phyloP scores from a whole-genome alignment of 2,329 filamentous ascomycete species.

The Clarireedia hainanense region DNA sequence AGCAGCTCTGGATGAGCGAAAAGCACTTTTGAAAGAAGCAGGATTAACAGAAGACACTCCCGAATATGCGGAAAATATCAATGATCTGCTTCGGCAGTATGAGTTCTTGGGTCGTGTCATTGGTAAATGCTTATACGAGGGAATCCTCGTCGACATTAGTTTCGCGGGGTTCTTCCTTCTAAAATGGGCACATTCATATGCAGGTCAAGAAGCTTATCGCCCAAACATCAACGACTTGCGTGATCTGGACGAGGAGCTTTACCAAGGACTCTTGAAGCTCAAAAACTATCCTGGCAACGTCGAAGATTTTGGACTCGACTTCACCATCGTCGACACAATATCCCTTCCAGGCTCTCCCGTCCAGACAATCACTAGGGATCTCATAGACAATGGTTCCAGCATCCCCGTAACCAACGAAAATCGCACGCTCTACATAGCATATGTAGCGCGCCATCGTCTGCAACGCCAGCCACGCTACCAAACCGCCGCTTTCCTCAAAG shows the following conservation, averaged over 20 bases:
- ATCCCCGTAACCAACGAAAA: conserved; percentile 84
- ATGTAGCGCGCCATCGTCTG: conserved; percentile 80
- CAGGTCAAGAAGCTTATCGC: conserved; percentile 66
- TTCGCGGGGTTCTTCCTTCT: conserved; percentile 95
- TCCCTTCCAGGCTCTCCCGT: conserved; percentile 39
- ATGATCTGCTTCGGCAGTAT: conserved; percentile 62
- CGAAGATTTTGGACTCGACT: conserved; percentile 73
- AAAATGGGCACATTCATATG: conserved; percentile 77
- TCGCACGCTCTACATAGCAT: conserved; percentile 86
- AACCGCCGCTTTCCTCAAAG: conserved; percentile 79
- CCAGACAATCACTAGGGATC: conserved; percentile 62
- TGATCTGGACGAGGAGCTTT: conserved; percentile 84
- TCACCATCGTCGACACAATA: conserved; percentile 76
- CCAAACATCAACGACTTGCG: conserved; percentile 92
- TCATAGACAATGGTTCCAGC: conserved; percentile 70
- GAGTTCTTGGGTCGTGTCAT: conserved; percentile 91
- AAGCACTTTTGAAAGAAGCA: conserved; percentile 45
- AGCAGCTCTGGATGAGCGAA: conserved; percentile 60
- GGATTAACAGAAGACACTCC: conserved; percentile 45
- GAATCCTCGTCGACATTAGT: conserved; percentile 83
- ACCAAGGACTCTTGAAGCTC: conserved; percentile 72
- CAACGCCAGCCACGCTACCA: conserved; percentile 73
- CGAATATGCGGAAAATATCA: conserved; percentile 49
- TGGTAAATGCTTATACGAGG: conserved; percentile 95
- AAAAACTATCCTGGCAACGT: conserved; percentile 84